phyloP scores from a whole-genome alignment of 805 yeast species.

The Cyberlindnera mycetangii region DNA sequence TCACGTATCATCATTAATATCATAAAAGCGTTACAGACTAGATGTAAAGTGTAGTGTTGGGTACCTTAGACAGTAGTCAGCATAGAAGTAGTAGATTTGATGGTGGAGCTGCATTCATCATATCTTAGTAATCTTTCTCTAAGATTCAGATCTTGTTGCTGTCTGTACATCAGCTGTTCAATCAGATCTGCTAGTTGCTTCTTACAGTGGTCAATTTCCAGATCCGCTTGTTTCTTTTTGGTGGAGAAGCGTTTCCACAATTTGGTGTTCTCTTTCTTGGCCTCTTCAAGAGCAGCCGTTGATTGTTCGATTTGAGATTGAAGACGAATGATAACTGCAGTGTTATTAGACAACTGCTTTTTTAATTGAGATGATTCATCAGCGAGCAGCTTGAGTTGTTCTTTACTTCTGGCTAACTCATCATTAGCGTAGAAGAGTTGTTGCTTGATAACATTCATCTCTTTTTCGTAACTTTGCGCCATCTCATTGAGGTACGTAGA shows the following conservation, averaged over 20 bases:
- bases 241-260: slow-evolving; percentile 8
- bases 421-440: slow-evolving; percentile 5
- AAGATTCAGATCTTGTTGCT: slow-evolving; percentile 20
- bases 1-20: slow-evolving; percentile 1
- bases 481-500: slow-evolving; percentile 7
- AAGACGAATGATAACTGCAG: background rate
- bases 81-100: background rate
- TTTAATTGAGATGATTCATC: background rate
- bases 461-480: slow-evolving; percentile 11
- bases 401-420: slow-evolving; percentile 10
- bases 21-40: background rate
- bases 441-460: slow-evolving; percentile 12
- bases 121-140: slow-evolving; percentile 20
- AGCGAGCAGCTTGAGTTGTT: slow-evolving; percentile 2
- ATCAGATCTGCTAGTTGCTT: slow-evolving; percentile 15
- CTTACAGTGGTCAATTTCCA: slow-evolving; percentile 18
- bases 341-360: background rate
- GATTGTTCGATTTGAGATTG: slow-evolving; percentile 1
- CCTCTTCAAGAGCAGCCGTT: background rate
- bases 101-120: slow-evolving; percentile 6
- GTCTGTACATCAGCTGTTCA: slow-evolving; percentile 19
- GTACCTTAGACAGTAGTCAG: background rate
- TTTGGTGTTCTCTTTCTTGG: slow-evolving; percentile 1
- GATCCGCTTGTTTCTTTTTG: slow-evolving; percentile 10
- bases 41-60: background rate